Conservation (phyloP, 768 basidiomycete genomes). For the Trametes punicea region DNA sequence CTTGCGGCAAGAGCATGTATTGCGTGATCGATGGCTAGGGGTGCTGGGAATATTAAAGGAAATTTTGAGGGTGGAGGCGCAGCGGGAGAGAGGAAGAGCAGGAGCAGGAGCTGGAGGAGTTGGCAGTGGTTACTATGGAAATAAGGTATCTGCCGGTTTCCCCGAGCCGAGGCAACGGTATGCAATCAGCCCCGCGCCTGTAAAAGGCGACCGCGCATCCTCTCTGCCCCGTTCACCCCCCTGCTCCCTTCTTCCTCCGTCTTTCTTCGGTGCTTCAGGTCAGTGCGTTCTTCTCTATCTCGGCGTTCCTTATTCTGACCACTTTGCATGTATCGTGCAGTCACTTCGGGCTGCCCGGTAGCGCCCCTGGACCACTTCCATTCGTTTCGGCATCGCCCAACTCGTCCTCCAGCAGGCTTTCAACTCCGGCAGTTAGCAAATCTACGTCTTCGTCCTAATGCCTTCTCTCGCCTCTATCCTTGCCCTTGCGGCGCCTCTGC, state of each 20-base stretch:
- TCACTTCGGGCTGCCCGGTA: conserved; percentile 69
- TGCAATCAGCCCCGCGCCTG: conserved; percentile 1
- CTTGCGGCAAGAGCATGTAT: no score
- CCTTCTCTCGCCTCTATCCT: conserved; percentile 26
- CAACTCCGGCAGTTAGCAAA: conserved; percentile 21
- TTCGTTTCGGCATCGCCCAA: conserved; percentile 22
- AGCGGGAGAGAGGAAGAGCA: not conserved
- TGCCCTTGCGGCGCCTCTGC: conserved; percentile 27
- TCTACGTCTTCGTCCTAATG: conserved; percentile 17
- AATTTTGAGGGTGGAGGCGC: not conserved
- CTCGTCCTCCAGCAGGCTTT: conserved; percentile 29
- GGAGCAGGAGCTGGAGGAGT: not conserved
- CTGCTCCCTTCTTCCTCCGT: conserved; percentile 17
- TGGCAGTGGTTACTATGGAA: conserved; percentile 16
- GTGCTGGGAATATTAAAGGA: no score
- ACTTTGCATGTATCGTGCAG: conserved; percentile 27
- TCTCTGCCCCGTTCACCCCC: conserved; percentile 14
- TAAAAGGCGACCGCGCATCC: conserved; percentile 15
- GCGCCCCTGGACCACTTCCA: conserved; percentile 51
- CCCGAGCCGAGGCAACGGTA: conserved; percentile 21
- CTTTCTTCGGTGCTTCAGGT: conserved; percentile 23
- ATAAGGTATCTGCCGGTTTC: conserved; percentile 24
- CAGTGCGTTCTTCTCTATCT: not conserved
- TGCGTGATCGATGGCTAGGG: no score
- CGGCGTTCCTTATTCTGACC: not conserved